Conservation (phyloP, 1,139 yeast genomes). For the Torulaspora pretoriensis region DNA sequence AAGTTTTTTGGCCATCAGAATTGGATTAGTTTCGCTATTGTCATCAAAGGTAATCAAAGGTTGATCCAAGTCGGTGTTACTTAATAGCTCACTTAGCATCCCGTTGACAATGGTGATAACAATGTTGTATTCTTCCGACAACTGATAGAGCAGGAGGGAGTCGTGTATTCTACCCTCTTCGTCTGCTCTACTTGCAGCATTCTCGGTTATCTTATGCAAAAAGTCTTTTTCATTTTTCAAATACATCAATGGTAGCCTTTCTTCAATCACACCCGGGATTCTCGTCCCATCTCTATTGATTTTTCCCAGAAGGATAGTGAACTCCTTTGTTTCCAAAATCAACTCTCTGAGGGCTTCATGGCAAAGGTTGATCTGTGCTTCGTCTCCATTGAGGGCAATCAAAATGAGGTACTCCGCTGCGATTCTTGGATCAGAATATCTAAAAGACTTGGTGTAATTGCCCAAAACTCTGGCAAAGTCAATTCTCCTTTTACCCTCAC, state of each 20-base stretch:
- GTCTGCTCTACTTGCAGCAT: slow-evolving; percentile 82
- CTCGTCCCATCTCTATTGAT: slow-evolving; percentile 72
- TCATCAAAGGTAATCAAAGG: slow-evolving; percentile 43
- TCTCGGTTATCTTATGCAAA: slow-evolving; percentile 68
- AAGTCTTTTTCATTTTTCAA: slow-evolving; percentile 53
- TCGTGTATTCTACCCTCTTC: slow-evolving; percentile 90
- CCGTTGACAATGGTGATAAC: slow-evolving; percentile 76
- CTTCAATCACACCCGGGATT: slow-evolving; percentile 80
- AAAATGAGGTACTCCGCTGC: slow-evolving; percentile 84
- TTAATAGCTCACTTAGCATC: slow-evolving; percentile 72
- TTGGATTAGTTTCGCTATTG: slow-evolving; percentile 40
- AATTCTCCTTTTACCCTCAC: slow-evolving; percentile 41
- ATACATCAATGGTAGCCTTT: slow-evolving; percentile 63
- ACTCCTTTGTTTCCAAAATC: slow-evolving; percentile 82
- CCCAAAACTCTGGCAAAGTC: slow-evolving; percentile 61
- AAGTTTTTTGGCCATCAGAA: slow-evolving; percentile 57
- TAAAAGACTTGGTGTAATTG: slow-evolving; percentile 74
- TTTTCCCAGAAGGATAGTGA: slow-evolving; percentile 74
- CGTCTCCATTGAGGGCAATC: slow-evolving; percentile 53
- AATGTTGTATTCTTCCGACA: slow-evolving; percentile 82
- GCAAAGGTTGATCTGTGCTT: slow-evolving; percentile 53
- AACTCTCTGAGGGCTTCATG: slow-evolving; percentile 82
- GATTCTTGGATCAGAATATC: slow-evolving; percentile 79
- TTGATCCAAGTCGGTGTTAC: slow-evolving; percentile 68
- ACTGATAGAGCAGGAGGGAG: slow-evolving; percentile 78